Percentiles rank a stretch among this genome's conserved stretches.
phyloP scores from a whole-genome alignment of 73 alveolate species.

The Halteria grandinella region DNA sequence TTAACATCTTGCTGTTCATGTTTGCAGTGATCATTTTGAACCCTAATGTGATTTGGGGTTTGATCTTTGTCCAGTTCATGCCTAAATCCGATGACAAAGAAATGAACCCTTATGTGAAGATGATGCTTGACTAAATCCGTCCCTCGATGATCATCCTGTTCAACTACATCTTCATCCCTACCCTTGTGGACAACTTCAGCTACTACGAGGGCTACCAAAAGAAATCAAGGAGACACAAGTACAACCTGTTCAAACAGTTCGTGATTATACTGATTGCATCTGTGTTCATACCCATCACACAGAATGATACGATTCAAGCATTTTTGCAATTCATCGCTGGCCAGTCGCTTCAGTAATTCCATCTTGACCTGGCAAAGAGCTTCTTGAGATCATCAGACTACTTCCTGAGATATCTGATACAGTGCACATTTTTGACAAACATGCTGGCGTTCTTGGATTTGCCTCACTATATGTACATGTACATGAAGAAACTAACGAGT shows the following conservation, averaged over 20 bases:
- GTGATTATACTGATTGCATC: conserved; percentile 79
- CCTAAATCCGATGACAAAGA: no score
- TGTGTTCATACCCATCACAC: conserved; percentile 78
- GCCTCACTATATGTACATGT: conserved; percentile 70
- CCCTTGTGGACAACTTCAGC: conserved; percentile 68
- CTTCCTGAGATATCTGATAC: conserved; percentile 81
- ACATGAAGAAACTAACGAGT: conserved; percentile 39
- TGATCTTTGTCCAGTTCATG: no score
- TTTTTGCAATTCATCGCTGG: conserved; percentile 59
- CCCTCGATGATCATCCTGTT: conserved; percentile 76
- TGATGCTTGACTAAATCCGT: conserved; percentile 2
- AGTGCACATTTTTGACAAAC: conserved; percentile 79
- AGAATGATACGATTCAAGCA: conserved; percentile 67
- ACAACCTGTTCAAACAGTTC: conserved; percentile 74
- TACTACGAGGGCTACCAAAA: conserved; percentile 68
- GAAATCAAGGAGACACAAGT: conserved; percentile 74
- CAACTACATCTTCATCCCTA: conserved; percentile 81
- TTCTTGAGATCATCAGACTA: conserved; percentile 72
- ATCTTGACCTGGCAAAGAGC: conserved; percentile 72
- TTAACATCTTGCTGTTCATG: conserved; percentile 67
- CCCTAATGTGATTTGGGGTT: no score
- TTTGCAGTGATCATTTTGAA: conserved; percentile 72
- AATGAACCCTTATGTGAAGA: no score
- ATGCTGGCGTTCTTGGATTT: conserved; percentile 78
- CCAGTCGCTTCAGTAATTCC: conserved; percentile 64